Evolutionary conservation across 2,329 filamentous ascomycete species (phyloP).

Genomic region (Monilinia fructicola): DNA sequence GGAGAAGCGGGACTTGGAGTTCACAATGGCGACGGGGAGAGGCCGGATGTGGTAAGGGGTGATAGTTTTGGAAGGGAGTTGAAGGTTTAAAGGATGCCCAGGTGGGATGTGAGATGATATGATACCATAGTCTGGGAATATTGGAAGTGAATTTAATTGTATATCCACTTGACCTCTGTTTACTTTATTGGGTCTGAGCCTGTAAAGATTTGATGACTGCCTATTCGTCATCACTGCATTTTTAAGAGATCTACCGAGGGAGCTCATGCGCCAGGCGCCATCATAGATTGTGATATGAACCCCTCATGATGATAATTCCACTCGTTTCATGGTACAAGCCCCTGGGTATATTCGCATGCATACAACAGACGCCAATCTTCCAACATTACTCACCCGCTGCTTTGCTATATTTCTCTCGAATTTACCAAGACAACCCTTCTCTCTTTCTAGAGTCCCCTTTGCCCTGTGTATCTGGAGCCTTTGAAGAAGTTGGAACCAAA

Average conservation of each 20-base stretch:
- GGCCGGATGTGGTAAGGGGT: slow-evolving; percentile 26
- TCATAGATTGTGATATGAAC: too few relatives aligned
- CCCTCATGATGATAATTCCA: too few relatives aligned
- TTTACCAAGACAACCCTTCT: too few relatives aligned
- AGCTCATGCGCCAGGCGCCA: too few relatives aligned
- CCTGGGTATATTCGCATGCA: too few relatives aligned
- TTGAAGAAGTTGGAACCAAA: neutral
- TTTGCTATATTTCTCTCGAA: neutral
- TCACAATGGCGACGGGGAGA: slow-evolving; percentile 23
- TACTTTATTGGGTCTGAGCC: too few relatives aligned
- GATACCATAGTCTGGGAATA: neutral
- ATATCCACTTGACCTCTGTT: neutral
- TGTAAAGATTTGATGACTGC: too few relatives aligned
- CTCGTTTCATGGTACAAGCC: too few relatives aligned
- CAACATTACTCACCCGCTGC: neutral
- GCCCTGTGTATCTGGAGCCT: neutral
- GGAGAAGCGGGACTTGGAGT: slow-evolving; percentile 29
- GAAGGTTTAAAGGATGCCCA: slow-evolving; percentile 26
- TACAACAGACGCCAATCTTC: neutral
- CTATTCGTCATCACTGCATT: too few relatives aligned
- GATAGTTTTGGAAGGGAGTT: slow-evolving; percentile 30
- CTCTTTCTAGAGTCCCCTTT: neutral
- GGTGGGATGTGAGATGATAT: too few relatives aligned
- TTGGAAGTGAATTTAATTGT: neutral
- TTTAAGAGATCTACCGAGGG: too few relatives aligned